A percentile compares a stretch with the other conserved stretches of the same genome.
phyloP scores from a whole-genome alignment of 2,329 filamentous ascomycete species.

The Nothophaeocryptopus gaeumannii region DNA sequence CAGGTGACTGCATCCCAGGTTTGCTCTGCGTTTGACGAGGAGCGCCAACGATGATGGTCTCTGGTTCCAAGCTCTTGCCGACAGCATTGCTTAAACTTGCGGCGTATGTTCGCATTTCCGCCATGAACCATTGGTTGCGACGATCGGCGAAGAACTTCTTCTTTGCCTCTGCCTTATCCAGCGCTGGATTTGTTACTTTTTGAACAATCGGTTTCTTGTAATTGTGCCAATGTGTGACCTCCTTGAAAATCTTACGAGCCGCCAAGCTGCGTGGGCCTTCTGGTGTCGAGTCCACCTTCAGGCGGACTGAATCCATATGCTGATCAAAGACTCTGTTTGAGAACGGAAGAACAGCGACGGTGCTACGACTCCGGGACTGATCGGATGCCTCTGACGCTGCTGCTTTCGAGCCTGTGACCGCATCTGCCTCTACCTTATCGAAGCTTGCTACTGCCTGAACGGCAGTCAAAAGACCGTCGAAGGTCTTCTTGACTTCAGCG shows the following conservation, averaged over 20 bases:
- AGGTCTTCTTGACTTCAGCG: slow-evolving; percentile 21
- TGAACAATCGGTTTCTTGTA: slow-evolving; percentile 51
- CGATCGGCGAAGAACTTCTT: slow-evolving; percentile 42
- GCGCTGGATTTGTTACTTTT: slow-evolving; percentile 31
- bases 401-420: not conserved
- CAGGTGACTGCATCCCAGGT: slow-evolving; percentile 24
- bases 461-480: slow-evolving; percentile 26
- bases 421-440: slow-evolving; percentile 1
- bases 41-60: slow-evolving; percentile 56
- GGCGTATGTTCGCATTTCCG: slow-evolving; percentile 66
- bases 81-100: slow-evolving; percentile 65
- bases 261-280: slow-evolving; percentile 33
- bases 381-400: not conserved
- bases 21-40: slow-evolving; percentile 20
- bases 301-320: slow-evolving; percentile 45
- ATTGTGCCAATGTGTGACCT: slow-evolving; percentile 62
- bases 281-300: slow-evolving; percentile 37
- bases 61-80: slow-evolving; percentile 62
- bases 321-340: slow-evolving; percentile 48
- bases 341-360: slow-evolving; percentile 45
- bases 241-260: slow-evolving; percentile 45
- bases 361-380: slow-evolving; percentile 9
- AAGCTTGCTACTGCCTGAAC: slow-evolving; percentile 10
- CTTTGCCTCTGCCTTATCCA: slow-evolving; percentile 28
- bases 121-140: slow-evolving; percentile 63